Evolutionary conservation across 352 stramenopile genomes (phyloP).

Genomic region (Pythium phragmiticola): DNA sequence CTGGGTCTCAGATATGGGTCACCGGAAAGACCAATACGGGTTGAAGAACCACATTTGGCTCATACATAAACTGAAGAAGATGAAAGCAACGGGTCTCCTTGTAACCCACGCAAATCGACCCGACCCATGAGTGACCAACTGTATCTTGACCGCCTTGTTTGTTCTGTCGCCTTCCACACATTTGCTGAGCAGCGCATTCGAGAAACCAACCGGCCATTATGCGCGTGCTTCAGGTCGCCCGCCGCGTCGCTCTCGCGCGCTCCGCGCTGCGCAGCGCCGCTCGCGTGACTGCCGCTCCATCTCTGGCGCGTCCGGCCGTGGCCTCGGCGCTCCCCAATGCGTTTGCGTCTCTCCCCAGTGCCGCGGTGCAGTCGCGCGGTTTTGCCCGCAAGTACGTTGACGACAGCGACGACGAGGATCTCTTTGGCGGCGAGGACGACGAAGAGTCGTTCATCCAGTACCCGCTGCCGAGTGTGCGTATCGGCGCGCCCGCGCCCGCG

Average conservation of each 20-base stretch:
- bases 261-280: constrained; percentile 8
- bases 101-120: background rate
- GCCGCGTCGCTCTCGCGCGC: constrained; percentile 14
- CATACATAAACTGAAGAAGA: background rate
- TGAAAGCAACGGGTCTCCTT: background rate
- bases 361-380: constrained; percentile 25
- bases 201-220: background rate
- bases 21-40: no score
- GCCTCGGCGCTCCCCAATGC: constrained; percentile 9
- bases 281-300: constrained; percentile 1
- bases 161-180: background rate
- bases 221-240: constrained; percentile 20
- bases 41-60: background rate
- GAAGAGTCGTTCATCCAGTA: constrained; percentile 84
- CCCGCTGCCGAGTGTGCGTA: constrained; percentile 46
- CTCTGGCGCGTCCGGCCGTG: constrained; percentile 16
- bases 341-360: constrained; percentile 1
- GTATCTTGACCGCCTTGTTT: background rate
- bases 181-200: background rate
- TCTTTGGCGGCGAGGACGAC: constrained; percentile 66
- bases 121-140: background rate
- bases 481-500: constrained; percentile 62
- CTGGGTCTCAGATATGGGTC: no score
- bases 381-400: constrained; percentile 41
- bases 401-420: constrained; percentile 46